Conservation (phyloP, 176 grass and related monocot genomes). For the Hordeum marinum region DNA sequence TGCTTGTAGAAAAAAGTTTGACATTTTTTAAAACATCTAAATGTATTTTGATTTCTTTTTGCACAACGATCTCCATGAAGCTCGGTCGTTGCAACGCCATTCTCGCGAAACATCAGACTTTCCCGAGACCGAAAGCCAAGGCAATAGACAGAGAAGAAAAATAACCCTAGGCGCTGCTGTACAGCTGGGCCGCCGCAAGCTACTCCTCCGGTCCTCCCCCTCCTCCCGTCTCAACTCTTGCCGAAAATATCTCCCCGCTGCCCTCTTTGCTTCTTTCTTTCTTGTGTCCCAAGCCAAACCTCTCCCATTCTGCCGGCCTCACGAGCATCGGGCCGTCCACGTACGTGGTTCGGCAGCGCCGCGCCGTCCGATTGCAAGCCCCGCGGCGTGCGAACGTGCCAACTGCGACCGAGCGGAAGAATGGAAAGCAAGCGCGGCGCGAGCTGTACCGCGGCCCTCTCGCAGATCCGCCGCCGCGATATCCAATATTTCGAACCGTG, state of each 20-base stretch:
- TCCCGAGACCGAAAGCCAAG: neutral
- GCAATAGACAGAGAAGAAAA: neutral
- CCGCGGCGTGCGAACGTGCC: neutral
- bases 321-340: constrained; percentile 32
- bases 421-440: constrained; percentile 6
- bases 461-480: neutral
- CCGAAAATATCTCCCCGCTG: neutral
- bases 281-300: constrained; percentile 39
- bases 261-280: constrained; percentile 9
- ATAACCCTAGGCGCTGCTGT: constrained; percentile 15
- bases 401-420: neutral
- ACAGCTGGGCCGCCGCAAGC: constrained; percentile 24
- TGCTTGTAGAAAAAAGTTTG: too few species aligned
- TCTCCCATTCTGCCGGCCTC: neutral
- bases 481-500: fast-evolving
- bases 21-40: too few species aligned
- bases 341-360: neutral
- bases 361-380: constrained; percentile 8
- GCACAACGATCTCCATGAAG: too few species aligned
- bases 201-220: too few species aligned
- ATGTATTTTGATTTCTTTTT: too few species aligned
- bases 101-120: neutral
- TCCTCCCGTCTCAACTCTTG: neutral
- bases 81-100: too few species aligned
- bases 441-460: neutral